Evolutionary conservation across 129 eudicot species (phyloP).

Genomic region (Arctium lappa): DNA sequence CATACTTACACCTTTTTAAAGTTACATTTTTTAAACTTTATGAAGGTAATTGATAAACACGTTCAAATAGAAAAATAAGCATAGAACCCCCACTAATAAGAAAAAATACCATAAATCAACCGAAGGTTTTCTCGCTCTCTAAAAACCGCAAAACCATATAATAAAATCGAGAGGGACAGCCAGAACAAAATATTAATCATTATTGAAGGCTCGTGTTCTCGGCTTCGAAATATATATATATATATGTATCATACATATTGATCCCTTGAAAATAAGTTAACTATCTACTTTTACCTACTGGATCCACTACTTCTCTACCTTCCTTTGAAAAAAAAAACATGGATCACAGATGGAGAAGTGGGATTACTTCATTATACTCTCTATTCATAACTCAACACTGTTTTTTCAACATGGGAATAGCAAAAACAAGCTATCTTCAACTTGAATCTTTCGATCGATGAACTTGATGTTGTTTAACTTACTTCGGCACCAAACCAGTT

Average conservation of each 20-base stretch:
- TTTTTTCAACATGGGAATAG: conserved; percentile 68
- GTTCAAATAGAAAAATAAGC: too few relatives aligned
- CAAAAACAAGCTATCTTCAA: conserved; percentile 62
- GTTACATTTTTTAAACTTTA: too few relatives aligned
- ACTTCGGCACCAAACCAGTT: conserved; percentile 70
- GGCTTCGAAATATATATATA: too few relatives aligned
- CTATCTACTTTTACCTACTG: conserved; percentile 18
- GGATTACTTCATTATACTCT: conserved; percentile 21
- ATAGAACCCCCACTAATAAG: too few relatives aligned
- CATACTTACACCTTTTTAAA: too few relatives aligned
- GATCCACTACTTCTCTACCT: conserved; percentile 36
- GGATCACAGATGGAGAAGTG: conserved; percentile 37
- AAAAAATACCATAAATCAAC: background rate
- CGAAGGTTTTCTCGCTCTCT: too few relatives aligned
- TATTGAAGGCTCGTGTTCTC: too few relatives aligned
- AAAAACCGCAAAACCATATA: background rate
- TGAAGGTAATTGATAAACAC: background rate
- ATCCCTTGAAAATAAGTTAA: conserved; percentile 19
- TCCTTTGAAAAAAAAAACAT: conserved; percentile 24
- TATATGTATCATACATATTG: conserved; percentile 14
- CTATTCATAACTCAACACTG: conserved; percentile 6
- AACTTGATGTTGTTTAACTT: conserved; percentile 59
- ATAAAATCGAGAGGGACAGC: background rate
- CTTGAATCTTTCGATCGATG: conserved; percentile 43
- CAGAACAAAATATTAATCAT: too few relatives aligned